Percentiles rank a stretch among this genome's conserved stretches.
These are phyloP conservation scores for Lomentospora prolificans DNA, from an alignment of 2,329 filamentous ascomycete genomes.

Conservation along the genomic window DNA sequence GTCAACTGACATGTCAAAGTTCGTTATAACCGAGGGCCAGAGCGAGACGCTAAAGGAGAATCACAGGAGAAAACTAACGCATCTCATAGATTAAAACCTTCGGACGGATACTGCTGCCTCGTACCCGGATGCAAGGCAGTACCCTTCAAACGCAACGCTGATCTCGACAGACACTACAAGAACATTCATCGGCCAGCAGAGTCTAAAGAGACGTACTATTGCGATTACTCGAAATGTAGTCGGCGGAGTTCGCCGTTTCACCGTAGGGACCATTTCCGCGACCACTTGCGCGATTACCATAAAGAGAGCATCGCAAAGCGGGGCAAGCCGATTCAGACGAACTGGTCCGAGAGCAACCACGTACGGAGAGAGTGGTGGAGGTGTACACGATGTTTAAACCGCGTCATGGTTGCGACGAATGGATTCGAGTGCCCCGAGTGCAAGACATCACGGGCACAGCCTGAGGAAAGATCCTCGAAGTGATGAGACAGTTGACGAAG, in stretches of 20 bases:
- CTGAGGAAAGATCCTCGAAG: background rate
- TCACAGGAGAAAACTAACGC: background rate
- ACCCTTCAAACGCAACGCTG: conserved; percentile 41
- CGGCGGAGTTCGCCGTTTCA: conserved; percentile 36
- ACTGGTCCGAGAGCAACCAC: conserved; percentile 29
- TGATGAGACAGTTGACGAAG: conserved; percentile 1
- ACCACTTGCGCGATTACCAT: conserved; percentile 47
- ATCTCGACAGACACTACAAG: conserved; percentile 42
- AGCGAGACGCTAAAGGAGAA: background rate
- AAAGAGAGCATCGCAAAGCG: conserved; percentile 43
- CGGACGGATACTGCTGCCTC: conserved; percentile 22
- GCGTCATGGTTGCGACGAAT: conserved; percentile 29
- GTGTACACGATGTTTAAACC: conserved; percentile 40
- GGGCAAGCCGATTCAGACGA: conserved; percentile 22
- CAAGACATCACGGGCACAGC: conserved; percentile 43
- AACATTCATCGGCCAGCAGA: conserved; percentile 35
- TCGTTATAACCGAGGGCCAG: background rate
- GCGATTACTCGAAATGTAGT: conserved; percentile 41
- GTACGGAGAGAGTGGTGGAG: conserved; percentile 39
- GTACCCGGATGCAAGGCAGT: conserved; percentile 30
- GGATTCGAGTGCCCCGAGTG: conserved; percentile 38
- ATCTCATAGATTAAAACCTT: background rate
- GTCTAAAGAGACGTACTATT: conserved; percentile 33
- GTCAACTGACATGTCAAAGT: background rate
- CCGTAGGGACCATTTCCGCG: conserved; percentile 46